Conservation (phyloP, 805 yeast genomes). For the Starmerella floris region DNA sequence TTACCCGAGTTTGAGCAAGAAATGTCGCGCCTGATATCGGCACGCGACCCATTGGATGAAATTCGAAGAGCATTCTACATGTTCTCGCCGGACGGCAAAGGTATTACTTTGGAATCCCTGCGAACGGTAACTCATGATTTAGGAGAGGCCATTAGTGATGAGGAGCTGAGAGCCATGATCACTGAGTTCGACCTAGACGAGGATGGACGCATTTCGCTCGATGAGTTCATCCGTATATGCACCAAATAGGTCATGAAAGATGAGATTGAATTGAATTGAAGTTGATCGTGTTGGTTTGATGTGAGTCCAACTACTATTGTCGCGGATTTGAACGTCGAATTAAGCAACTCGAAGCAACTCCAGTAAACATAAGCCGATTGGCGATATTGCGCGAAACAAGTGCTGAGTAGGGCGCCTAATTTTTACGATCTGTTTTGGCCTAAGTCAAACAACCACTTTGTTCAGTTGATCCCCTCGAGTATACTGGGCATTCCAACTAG, state of each 20-base stretch:
- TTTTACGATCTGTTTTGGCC: too few species aligned
- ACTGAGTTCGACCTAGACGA: slow-evolving; percentile 94
- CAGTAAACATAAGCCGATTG: too few species aligned
- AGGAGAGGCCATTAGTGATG: slow-evolving; percentile 85
- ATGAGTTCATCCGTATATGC: slow-evolving; percentile 26
- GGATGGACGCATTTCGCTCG: slow-evolving; percentile 62
- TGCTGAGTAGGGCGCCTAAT: too few species aligned
- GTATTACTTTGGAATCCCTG: slow-evolving; percentile 67
- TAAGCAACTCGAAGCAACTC: too few species aligned
- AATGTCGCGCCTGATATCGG: slow-evolving; percentile 66
- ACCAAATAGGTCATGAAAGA: slow-evolving; percentile 1
- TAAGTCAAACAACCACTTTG: too few species aligned
- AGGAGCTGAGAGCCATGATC: slow-evolving; percentile 90
- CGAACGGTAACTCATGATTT: slow-evolving; percentile 83
- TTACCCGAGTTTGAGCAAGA: slow-evolving; percentile 72
- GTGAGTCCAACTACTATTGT: too few species aligned
- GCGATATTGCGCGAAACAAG: too few species aligned
- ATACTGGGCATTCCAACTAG: too few species aligned
- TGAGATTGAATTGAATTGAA: too few species aligned
- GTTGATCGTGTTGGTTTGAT: too few species aligned
- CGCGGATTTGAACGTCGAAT: too few species aligned
- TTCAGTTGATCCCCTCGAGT: too few species aligned
- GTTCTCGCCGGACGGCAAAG: slow-evolving; percentile 82
- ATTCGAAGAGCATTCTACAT: slow-evolving; percentile 86
- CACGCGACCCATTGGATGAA: slow-evolving; percentile 88